Evolutionary conservation across 1,284 basidiomycete genomes (phyloP).

Genomic region (Rhodotorula glutinis): DNA sequence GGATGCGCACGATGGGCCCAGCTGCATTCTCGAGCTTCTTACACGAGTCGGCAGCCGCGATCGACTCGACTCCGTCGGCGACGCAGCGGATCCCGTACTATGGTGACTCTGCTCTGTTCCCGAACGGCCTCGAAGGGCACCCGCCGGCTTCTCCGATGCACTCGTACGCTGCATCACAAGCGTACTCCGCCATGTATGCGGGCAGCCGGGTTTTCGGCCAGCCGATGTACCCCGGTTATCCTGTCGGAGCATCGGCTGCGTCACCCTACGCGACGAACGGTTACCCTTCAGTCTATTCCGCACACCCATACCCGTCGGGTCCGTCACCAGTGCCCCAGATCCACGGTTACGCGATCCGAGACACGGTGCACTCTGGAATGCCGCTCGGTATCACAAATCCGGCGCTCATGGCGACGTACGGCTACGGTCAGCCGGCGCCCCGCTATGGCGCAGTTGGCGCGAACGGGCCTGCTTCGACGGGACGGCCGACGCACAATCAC

Average conservation of each 20-base stretch:
- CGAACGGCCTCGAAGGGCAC: constrained; percentile 14
- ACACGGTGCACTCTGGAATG: constrained; percentile 7
- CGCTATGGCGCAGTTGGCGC: constrained; percentile 32
- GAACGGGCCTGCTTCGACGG: constrained; percentile 9
- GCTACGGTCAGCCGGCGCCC: constrained; percentile 11
- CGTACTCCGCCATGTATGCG: constrained; percentile 11
- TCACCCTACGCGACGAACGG: constrained; percentile 17
- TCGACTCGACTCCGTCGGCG: constrained; percentile 8
- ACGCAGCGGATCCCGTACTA: neutral
- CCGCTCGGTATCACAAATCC: constrained; percentile 33
- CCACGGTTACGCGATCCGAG: constrained; percentile 14
- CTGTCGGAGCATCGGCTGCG: constrained; percentile 1
- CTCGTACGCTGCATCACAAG: constrained; percentile 23
- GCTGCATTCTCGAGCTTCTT: constrained; percentile 35
- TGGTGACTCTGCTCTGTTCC: neutral
- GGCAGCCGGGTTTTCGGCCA: constrained; percentile 1
- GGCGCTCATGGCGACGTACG: constrained; percentile 28
- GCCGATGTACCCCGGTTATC: constrained; percentile 14
- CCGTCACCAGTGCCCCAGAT: constrained; percentile 15
- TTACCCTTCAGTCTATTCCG: constrained; percentile 4
- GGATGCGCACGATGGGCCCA: constrained; percentile 32
- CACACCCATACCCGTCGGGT: constrained; percentile 3
- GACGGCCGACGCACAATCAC: constrained; percentile 2
- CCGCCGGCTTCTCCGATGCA: constrained; percentile 22
- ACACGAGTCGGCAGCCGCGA: constrained; percentile 27